These are phyloP conservation scores for Aspergillus sp. DNA, from an alignment of 2,329 filamentous ascomycete genomes.

Conservation along the genomic window DNA sequence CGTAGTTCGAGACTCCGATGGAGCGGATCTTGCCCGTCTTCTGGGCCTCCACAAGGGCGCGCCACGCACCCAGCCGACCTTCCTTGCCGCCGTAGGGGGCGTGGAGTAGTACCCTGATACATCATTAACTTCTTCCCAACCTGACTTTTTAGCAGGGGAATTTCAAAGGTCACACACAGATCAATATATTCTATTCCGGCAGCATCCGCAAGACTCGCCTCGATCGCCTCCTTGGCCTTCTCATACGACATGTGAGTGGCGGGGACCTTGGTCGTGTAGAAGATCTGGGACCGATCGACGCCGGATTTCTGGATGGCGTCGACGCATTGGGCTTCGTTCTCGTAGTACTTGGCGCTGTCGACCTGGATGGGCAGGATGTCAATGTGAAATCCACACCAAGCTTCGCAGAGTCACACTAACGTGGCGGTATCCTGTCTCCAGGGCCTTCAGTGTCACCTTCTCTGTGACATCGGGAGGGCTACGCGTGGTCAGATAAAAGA, in stretches of 20 bases:
- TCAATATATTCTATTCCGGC: conserved; percentile 67
- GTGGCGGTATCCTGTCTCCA: conserved; percentile 59
- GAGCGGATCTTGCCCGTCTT: conserved; percentile 40
- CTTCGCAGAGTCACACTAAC: conserved; percentile 31
- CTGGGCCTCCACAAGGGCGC: conserved; percentile 41
- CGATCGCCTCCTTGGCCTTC: conserved; percentile 62
- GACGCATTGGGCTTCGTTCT: conserved; percentile 57
- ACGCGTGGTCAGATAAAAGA: not conserved
- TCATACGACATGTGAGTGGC: conserved; percentile 59
- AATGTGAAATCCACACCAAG: not conserved
- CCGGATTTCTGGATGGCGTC: conserved; percentile 53
- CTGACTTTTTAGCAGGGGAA: not conserved
- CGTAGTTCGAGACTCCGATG: conserved; percentile 43
- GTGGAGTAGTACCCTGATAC: conserved; percentile 38
- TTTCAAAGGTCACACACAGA: conserved; percentile 40
- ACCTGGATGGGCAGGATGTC: conserved; percentile 36
- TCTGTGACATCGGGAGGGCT: conserved; percentile 59
- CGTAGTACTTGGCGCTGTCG: conserved; percentile 59
- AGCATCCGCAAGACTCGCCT: conserved; percentile 61
- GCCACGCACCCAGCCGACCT: conserved; percentile 40
- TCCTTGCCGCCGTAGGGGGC: conserved; percentile 40
- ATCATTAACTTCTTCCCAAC: not conserved
- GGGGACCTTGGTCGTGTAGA: conserved; percentile 64
- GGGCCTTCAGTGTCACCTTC: conserved; percentile 57
- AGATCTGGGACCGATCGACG: conserved; percentile 56